phyloP scores from a whole-genome alignment of 352 stramenopile genomes.

The Paralagenidium karlingii region DNA sequence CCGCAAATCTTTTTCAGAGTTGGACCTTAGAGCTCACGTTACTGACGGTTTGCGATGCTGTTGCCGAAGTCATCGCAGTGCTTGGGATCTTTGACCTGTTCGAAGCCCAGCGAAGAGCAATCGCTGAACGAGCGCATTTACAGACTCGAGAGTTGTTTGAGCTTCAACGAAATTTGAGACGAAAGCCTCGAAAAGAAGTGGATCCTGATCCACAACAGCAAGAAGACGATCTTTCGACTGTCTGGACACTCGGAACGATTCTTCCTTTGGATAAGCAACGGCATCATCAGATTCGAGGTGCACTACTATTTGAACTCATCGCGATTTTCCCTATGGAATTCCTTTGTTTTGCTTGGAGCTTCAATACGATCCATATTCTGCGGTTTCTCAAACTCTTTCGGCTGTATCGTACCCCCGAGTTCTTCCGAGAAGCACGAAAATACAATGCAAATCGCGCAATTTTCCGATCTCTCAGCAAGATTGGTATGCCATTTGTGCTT shows the following conservation, averaged over 20 bases:
- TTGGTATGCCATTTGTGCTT: not conserved
- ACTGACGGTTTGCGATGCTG: constrained; percentile 28
- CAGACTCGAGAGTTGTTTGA: constrained; percentile 5
- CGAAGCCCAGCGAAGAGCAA: constrained; percentile 14
- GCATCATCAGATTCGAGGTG: constrained; percentile 16
- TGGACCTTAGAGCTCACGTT: constrained; percentile 39
- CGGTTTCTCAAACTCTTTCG: constrained; percentile 37
- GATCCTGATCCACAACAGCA: not conserved
- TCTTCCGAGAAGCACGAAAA: constrained; percentile 12
- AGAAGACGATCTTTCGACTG: constrained; percentile 5
- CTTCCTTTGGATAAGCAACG: constrained; percentile 14
- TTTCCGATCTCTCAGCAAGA: not conserved
- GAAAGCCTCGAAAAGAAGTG: constrained; percentile 1
- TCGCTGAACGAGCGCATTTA: constrained; percentile 13
- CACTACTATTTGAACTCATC: constrained; percentile 27
- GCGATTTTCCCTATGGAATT: constrained; percentile 42
- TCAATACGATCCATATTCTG: constrained; percentile 43
- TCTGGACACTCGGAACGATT: constrained; percentile 60
- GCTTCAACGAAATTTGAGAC: constrained; percentile 10
- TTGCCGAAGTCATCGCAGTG: constrained; percentile 29
- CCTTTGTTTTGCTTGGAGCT: constrained; percentile 17
- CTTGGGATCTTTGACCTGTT: constrained; percentile 42
- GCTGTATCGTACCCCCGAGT: constrained; percentile 30
- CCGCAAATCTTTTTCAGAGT: constrained; percentile 2
- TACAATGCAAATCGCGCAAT: not conserved